Conservation (phyloP, 2,329 filamentous ascomycete genomes). For the Thyridium curvatum region DNA sequence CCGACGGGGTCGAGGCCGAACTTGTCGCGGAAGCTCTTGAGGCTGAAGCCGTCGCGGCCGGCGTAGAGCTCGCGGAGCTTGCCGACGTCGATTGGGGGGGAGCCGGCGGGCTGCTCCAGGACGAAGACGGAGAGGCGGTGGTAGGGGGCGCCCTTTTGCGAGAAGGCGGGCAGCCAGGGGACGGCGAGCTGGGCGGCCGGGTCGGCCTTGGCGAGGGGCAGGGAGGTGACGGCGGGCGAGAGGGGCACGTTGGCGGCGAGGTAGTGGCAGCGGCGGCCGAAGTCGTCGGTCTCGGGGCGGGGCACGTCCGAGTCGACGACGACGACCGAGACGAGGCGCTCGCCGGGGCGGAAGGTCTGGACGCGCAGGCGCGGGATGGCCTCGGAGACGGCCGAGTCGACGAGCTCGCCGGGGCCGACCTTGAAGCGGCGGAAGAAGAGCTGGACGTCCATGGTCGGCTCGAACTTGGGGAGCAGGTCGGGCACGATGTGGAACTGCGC, state of each 20-base stretch:
- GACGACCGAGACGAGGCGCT: slow-evolving; percentile 76
- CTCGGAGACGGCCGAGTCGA: slow-evolving; percentile 70
- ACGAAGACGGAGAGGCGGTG: slow-evolving; percentile 82
- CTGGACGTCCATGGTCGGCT: slow-evolving; percentile 72
- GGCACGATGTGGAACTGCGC: slow-evolving; percentile 81
- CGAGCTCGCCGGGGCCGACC: slow-evolving; percentile 69
- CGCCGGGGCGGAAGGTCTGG: slow-evolving; percentile 76
- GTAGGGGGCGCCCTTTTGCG: slow-evolving; percentile 86
- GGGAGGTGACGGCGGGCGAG: slow-evolving; percentile 44
- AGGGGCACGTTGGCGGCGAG: slow-evolving; percentile 63
- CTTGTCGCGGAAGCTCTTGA: slow-evolving; percentile 69
- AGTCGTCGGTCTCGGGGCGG: slow-evolving; percentile 65
- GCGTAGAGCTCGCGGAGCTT: slow-evolving; percentile 47
- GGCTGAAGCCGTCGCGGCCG: slow-evolving; percentile 60
- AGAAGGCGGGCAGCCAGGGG: slow-evolving; percentile 80
- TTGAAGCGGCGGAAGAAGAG: slow-evolving; percentile 70
- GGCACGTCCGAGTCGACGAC: slow-evolving; percentile 91
- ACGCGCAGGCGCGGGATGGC: slow-evolving; percentile 69
- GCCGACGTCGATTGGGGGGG: slow-evolving; percentile 51
- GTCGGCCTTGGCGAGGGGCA: slow-evolving; percentile 60
- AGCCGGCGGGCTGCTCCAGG: slow-evolving; percentile 66
- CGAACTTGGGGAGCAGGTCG: slow-evolving; percentile 75
- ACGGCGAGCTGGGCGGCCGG: slow-evolving; percentile 60
- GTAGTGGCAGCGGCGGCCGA: slow-evolving; percentile 79
- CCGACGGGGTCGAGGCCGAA: slow-evolving; percentile 68